Base-by-base conservation (phyloP, 352 stramenopile genomes). In the Aphanomyces invadans region DNA sequence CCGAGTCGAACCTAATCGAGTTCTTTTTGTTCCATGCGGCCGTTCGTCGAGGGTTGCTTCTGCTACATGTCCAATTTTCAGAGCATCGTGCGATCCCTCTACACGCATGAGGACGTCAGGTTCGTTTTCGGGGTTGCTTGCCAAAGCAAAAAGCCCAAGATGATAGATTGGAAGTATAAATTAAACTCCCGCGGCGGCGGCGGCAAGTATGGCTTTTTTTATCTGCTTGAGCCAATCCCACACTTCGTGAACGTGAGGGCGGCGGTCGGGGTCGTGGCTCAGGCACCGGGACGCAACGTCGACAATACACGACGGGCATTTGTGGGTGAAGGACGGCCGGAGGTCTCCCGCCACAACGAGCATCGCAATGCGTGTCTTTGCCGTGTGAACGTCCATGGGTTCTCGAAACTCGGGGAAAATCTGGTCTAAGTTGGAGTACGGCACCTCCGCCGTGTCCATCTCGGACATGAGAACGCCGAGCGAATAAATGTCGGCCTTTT, bases 391-490 rank as follows among this genome's bases (percentile, higher is more conserved):
- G 55, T 46, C 55, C 31, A 64, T 45, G 36, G 32, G 38, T 38
- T 23, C 19, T 7, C 29, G 49, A n/a, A 57, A 57, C 39, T 64
- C 55, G 3, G 55, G 55, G 25, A 64, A 46, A 21, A 64, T 17
- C 25, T 46, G 55, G 39, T 64, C 31, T 17, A 64, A 31, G 55
- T 64, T 64, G 55, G 36, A 49, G 55, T 70, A 70, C 28, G 63
- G 63, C 11, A 63, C 29, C 25, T 52, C 31, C 17, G 39, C 39
- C 49, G 46, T 70, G 33, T 62, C 63, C 45, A 70, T 55, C 29
- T 70, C 63, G 7, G 59, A 66, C 23, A 74, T 64, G 28, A 74
- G 52, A 46, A 74, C 70, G 7, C 59, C 59, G 26, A 66, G 46
- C 42, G 59, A 66, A 44, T 57, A 66, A 26, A 66, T 57, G 59